Conservation (phyloP, 1,284 basidiomycete species). For the Leccinum griseonigrum region DNA sequence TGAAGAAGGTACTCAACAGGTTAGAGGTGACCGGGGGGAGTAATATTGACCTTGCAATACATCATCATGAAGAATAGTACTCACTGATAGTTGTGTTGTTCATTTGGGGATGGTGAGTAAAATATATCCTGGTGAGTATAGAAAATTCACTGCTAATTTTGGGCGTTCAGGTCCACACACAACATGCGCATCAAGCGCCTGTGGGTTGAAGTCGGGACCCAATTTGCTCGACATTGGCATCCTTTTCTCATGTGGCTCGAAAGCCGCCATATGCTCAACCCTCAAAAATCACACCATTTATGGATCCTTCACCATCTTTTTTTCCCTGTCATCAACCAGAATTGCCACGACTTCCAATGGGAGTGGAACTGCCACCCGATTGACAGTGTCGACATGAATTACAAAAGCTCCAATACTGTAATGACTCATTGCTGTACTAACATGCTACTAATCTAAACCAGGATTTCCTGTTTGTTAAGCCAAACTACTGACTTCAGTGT, state of each 20-base stretch:
- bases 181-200: slow-evolving; percentile 37
- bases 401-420: background rate
- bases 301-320: slow-evolving; percentile 35
- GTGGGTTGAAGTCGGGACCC: slow-evolving; percentile 36
- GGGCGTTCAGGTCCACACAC: background rate
- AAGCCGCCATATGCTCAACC: slow-evolving; percentile 20
- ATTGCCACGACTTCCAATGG: slow-evolving; percentile 21
- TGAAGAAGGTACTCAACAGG: background rate
- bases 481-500: background rate
- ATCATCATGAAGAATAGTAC: background rate
- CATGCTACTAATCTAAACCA: background rate
- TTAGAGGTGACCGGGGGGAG: background rate
- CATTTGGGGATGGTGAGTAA: background rate
- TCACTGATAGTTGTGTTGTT: background rate
- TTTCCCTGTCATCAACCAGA: slow-evolving; percentile 13
- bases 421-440: background rate
- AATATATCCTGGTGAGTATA: background rate
- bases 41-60: background rate
- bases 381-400: background rate
- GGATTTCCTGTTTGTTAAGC: background rate
- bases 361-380: slow-evolving; percentile 32
- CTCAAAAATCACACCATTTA: slow-evolving; percentile 19
- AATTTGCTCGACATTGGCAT: slow-evolving; percentile 25
- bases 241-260: slow-evolving; percentile 31
- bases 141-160: background rate